Percentiles rank a stretch among this genome's conserved stretches.
Evolutionary conservation across 2,329 filamentous ascomycete genomes (phyloP).

Genomic region (Trichocomaceae sp.): DNA sequence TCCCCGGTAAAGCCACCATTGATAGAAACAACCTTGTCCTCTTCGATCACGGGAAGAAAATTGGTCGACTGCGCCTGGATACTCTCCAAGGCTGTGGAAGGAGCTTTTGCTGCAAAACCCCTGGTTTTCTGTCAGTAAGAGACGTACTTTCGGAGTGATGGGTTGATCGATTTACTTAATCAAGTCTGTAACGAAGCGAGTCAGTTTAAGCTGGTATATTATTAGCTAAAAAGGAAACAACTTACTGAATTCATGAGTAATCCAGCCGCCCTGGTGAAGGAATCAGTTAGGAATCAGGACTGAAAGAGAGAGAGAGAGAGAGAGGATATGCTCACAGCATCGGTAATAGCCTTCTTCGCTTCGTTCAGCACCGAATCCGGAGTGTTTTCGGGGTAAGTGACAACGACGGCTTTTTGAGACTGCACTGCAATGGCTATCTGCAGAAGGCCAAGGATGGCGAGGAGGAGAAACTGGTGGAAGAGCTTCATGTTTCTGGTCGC

Average conservation of each 20-base stretch:
- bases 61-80: constrained; percentile 57
- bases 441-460: constrained; percentile 49
- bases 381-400: constrained; percentile 67
- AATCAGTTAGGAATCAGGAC: constrained; percentile 15
- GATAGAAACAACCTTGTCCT: constrained; percentile 62
- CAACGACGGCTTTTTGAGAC: constrained; percentile 64
- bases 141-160: neutral
- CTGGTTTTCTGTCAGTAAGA: constrained; percentile 41
- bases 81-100: constrained; percentile 45
- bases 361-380: constrained; percentile 61
- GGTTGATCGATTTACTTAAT: constrained; percentile 33
- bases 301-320: neutral
- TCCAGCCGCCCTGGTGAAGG: constrained; percentile 53
- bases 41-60: constrained; percentile 64
- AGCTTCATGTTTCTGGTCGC: constrained; percentile 56
- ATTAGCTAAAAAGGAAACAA: constrained; percentile 10
- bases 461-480: constrained; percentile 46
- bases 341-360: constrained; percentile 63
- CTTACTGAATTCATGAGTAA: constrained; percentile 77
- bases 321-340: constrained; percentile 46
- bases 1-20: constrained; percentile 17
- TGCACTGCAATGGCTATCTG: constrained; percentile 54
- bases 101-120: constrained; percentile 33
- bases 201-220: constrained; percentile 2
- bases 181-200: constrained; percentile 24